Conservation (phyloP, 371 early-diverging fungal genomes). For the Rhizopus delemar region DNA sequence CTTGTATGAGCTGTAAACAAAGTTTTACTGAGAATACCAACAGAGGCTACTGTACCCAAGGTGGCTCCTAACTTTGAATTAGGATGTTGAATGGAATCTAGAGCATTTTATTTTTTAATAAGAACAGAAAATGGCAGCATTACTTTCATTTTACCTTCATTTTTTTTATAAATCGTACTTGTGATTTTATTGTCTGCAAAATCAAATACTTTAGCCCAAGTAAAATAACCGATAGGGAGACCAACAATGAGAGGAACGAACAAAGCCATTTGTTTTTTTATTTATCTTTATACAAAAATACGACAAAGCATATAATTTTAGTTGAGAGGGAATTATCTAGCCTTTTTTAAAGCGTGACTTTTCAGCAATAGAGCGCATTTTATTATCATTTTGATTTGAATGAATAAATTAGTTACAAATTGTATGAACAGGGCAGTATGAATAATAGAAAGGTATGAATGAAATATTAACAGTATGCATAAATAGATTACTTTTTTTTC, state of each 20-base stretch:
- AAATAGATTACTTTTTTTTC: background rate
- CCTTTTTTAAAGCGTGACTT: too few relatives aligned
- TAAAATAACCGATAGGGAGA: conserved; percentile 43
- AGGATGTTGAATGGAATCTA: conserved; percentile 8
- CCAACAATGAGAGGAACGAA: conserved; percentile 43
- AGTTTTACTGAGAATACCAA: conserved; percentile 30
- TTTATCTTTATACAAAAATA: background rate
- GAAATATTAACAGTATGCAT: background rate
- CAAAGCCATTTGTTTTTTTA: conserved; percentile 30
- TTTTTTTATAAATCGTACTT: background rate
- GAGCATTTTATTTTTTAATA: background rate
- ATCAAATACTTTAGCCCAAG: conserved; percentile 38
- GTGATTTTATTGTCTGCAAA: conserved; percentile 23
- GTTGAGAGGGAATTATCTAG: too few relatives aligned
- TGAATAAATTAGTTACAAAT: conserved; percentile 1
- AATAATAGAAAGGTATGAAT: background rate
- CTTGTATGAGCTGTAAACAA: conserved; percentile 34
- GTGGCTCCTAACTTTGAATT: conserved; percentile 26
- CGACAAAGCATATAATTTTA: too few relatives aligned
- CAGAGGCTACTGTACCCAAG: conserved; percentile 26
- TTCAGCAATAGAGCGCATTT: too few relatives aligned
- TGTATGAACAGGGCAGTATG: conserved; percentile 1
- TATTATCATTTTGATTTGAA: background rate
- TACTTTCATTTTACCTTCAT: background rate
- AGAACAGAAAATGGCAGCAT: background rate